Evolutionary conservation across 1,284 basidiomycete species (phyloP).

Genomic region (Vanrija sp.): DNA sequence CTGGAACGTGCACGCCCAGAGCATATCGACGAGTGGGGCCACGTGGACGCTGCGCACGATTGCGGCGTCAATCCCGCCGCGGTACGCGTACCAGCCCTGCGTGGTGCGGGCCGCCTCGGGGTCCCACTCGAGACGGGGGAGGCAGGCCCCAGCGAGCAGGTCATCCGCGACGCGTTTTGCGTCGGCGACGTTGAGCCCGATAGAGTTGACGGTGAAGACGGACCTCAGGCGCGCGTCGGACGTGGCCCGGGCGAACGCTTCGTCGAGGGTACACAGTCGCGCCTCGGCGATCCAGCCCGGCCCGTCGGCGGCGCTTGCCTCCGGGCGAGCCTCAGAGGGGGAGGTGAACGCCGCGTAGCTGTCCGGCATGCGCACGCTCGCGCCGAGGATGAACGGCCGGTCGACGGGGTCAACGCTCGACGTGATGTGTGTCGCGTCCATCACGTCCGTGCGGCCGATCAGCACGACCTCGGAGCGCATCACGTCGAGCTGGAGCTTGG

Average conservation of each 20-base stretch:
- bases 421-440: constrained; percentile 77
- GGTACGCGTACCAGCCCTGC: constrained; percentile 86
- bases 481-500: constrained; percentile 21
- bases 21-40: constrained; percentile 75
- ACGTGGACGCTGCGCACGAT: constrained; percentile 74
- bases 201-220: constrained; percentile 59
- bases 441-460: constrained; percentile 87
- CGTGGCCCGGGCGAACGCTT: constrained; percentile 53
- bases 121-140: constrained; percentile 72
- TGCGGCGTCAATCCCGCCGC: constrained; percentile 56
- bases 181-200: constrained; percentile 68
- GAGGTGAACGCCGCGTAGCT: no score
- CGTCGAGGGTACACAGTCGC: constrained; percentile 50
- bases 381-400: constrained; percentile 68
- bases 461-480: constrained; percentile 69
- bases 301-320: constrained; percentile 49
- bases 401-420: constrained; percentile 76
- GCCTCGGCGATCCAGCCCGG: neutral
- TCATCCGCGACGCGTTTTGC: constrained; percentile 68
- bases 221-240: constrained; percentile 61
- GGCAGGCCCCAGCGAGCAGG: constrained; percentile 50
- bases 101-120: constrained; percentile 89
- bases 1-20: constrained; percentile 55
- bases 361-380: constrained; percentile 23
- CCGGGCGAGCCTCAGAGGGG: no score